Base-by-base conservation (phyloP, 306 rosid species). In the Cucurbita pepo region DNA sequence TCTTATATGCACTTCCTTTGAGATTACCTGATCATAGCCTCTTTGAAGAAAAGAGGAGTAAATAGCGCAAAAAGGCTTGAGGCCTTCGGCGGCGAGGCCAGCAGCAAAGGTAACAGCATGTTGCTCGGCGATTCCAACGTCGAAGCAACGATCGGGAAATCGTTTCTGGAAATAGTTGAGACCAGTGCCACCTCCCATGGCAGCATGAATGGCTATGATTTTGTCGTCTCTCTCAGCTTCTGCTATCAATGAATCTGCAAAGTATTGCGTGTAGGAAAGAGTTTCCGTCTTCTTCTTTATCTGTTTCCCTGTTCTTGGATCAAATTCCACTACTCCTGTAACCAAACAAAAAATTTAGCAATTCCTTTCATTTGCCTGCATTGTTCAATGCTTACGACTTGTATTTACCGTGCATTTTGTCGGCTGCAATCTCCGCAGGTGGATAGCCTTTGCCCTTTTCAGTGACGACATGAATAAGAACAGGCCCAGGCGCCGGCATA, bases 101-200 rank as follows among this genome's bases (percentile, higher is more conserved):
- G 92, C 92, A 19, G 86, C 92, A 34, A 87, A 87, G 38, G 92
- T 87, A 7, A 87, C 85, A 1, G 92, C 92, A 75, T 87, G 92
- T 54, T 87, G 92, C 57, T 87, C 92, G 5, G 89, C 92, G 41
- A 87, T 87, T 37, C 92, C 92, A 15, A 85, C 92, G 70, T 87
- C 92, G 9, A 87, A 87, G 51, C 90, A 88, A 61, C 90, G 77
- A 2, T 76, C 69, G 0, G 95, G 89, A 21, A 86, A 86, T 25
- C 65, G 76, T 52, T 86, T 84, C 40, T 88, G 89, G 76, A 88
- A 88, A 44, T 81, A 65, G 76, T 88, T 86, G 56, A 88, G 90
- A n/a, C 95, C 95, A 0, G 95, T 88, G 4, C 90, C 95, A 40
- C 89, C 87, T 71, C 95, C 95, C 90, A 88, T 88, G 37, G 95